These are phyloP conservation scores for Heracleum sosnowskyi DNA, from an alignment of 129 eudicot genomes.

Conservation along the genomic window DNA sequence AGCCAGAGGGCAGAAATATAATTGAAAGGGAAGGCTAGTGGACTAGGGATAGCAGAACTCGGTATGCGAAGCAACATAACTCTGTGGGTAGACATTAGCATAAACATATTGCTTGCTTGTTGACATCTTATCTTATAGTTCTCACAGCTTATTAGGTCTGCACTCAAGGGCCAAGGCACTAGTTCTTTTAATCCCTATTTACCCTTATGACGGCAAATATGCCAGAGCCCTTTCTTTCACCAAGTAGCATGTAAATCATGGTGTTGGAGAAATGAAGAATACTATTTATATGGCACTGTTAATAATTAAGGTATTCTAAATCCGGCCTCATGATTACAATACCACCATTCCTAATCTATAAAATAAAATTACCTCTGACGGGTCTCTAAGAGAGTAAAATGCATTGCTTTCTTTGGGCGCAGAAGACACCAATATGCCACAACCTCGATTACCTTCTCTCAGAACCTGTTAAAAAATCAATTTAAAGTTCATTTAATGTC, in stretches of 20 bases:
- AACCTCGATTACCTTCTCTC: slow-evolving; percentile 62
- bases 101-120: neutral
- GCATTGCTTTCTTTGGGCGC: slow-evolving; percentile 84
- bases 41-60: neutral
- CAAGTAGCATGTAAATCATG: neutral
- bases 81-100: neutral
- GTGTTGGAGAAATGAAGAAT: neutral
- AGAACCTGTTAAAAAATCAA: slow-evolving; percentile 38
- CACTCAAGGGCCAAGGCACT: neutral
- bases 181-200: neutral
- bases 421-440: slow-evolving; percentile 77
- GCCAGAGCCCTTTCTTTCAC: neutral
- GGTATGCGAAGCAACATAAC: neutral
- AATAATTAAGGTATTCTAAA: neutral
- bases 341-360: neutral
- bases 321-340: neutral
- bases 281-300: neutral
- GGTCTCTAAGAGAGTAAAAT: slow-evolving; percentile 76
- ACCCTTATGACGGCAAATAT: neutral
- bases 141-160: neutral
- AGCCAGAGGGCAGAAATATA: neutral
- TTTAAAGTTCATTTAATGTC: neutral
- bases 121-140: neutral
- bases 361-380: slow-evolving; percentile 24
- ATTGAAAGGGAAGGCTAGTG: neutral